A percentile compares a stretch with the other conserved stretches of the same genome.
Conservation (phyloP, 2,329 filamentous ascomycete species). For the Fonsecaea monophora region DNA sequence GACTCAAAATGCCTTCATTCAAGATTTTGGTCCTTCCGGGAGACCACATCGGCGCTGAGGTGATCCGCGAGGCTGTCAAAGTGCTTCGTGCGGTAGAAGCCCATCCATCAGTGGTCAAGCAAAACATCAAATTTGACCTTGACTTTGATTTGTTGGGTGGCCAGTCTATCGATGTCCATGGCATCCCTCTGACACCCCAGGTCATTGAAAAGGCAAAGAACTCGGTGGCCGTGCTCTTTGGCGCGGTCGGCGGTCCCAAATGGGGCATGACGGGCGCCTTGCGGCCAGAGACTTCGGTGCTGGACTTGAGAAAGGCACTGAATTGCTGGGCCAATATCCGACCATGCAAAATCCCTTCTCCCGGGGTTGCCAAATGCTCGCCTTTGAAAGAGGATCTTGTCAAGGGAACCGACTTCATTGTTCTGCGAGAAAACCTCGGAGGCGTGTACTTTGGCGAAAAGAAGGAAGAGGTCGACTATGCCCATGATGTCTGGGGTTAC, state of each 20-base stretch:
- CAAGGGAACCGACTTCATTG: constrained; percentile 61
- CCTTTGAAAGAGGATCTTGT: constrained; percentile 83
- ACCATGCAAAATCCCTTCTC: constrained; percentile 67
- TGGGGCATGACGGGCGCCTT: constrained; percentile 80
- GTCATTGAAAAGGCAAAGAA: constrained; percentile 78
- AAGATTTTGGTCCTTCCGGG: constrained; percentile 78
- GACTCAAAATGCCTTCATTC: constrained; percentile 46
- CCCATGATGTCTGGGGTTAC: constrained; percentile 84
- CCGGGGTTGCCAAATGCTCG: constrained; percentile 72
- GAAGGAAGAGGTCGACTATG: constrained; percentile 48
- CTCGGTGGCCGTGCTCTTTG: constrained; percentile 85
- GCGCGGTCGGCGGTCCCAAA: constrained; percentile 88
- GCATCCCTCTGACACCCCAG: constrained; percentile 75
- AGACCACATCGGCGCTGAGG: constrained; percentile 82
- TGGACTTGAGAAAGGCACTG: constrained; percentile 85
- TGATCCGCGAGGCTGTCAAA: constrained; percentile 59
- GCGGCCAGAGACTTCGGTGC: constrained; percentile 74
- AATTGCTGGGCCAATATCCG: constrained; percentile 88
- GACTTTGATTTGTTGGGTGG: constrained; percentile 84
- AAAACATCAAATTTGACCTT: constrained; percentile 77
- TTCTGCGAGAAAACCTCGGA: constrained; percentile 60
- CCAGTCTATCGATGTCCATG: constrained; percentile 81
- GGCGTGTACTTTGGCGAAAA: constrained; percentile 56
- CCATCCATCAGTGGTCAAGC: constrained; percentile 33
- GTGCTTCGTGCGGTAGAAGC: constrained; percentile 76